A percentile compares a stretch with the other conserved stretches of the same genome.
Conservation (phyloP, 495 filamentous ascomycete species). For the Xanthoparmelia taractica region DNA sequence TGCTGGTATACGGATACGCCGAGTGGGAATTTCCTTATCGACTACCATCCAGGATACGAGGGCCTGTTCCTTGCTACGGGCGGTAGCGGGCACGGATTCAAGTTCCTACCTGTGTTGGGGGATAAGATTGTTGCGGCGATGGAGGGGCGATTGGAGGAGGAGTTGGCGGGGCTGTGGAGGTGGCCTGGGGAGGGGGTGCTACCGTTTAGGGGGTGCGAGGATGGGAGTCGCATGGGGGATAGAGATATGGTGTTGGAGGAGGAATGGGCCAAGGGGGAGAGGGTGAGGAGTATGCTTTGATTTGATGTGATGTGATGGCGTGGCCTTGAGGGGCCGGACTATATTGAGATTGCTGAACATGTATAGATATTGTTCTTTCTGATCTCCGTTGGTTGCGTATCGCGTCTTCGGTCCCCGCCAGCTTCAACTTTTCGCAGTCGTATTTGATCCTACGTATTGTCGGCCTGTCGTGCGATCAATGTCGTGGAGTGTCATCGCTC, state of each 20-base stretch:
- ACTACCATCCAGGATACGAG: constrained; percentile 60
- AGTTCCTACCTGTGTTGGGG: constrained; percentile 81
- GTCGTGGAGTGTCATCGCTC: too few species aligned
- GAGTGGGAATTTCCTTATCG: constrained; percentile 70
- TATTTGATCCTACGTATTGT: too few species aligned
- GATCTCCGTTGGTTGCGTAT: too few species aligned
- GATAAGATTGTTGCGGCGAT: constrained; percentile 67
- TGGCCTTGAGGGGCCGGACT: neutral
- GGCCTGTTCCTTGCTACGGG: constrained; percentile 76
- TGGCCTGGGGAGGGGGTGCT: constrained; percentile 46
- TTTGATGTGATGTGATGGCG: too few species aligned
- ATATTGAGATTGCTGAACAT: neutral
- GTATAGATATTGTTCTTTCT: too few species aligned
- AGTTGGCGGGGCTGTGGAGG: constrained; percentile 58
- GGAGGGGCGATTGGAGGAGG: constrained; percentile 45
- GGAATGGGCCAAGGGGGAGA: constrained; percentile 36
- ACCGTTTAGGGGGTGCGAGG: constrained; percentile 36
- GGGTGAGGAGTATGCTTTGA: constrained; percentile 19
- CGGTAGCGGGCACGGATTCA: constrained; percentile 80
- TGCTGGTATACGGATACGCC: constrained; percentile 91
- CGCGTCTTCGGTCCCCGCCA: too few species aligned
- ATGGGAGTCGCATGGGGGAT: constrained; percentile 52
- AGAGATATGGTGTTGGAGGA: constrained; percentile 48
- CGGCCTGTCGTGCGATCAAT: too few species aligned
- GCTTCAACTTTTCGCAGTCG: too few species aligned